Evolutionary conservation across 2,329 filamentous ascomycete species (phyloP), one percentile per base, ranked within the genome.

Genomic region (Aspergillus carbonarius): DNA sequence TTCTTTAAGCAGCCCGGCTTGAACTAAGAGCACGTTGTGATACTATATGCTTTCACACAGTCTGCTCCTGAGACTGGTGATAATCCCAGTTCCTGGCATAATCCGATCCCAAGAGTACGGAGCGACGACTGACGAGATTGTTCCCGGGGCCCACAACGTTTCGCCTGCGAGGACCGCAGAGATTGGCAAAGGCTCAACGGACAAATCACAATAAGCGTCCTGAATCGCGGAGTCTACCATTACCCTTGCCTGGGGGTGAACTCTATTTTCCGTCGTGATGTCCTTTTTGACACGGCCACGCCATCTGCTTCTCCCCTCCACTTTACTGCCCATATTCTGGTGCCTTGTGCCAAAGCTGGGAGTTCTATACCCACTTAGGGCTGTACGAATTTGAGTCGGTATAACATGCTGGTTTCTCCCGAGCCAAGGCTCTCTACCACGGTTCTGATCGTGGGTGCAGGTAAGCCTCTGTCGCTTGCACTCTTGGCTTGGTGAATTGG

Each of bases 401-500:
- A 30, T 17, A 18, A 39, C 4, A 32, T 20, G 32, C 15, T 46
- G 37, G 25, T 25, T 4, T 9, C 27, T 12, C n/a, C 56, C n/a
- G 50, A 35, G 34, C 52, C 30, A 49, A 52, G 30, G 3, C 20
- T 40, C 17, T 39, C 44, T 20, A 58, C 53, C 13, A 61, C 61
- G 18, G 62, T 66, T 32, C 54, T 66, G 39, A 40, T 66, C 30
- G 60, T 66, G 20, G 63, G 63, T 47, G 62, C 63, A 57, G 63
- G 63, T 66, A 59, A 48, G 34, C 5, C 44, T 23, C 8, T 23
- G 20, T 23, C n/a, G 15, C n/a, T 23, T 47, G 17, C 20, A n/a
- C 20, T 23, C n/a, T 48, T 48, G n/a, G 5, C 7, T 15, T 32
- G 42, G 23, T 20, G 1, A 34, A 30, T 32, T 8, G n/a, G 42